Evolutionary conservation across 2,329 filamentous ascomycete species (phyloP).

Genomic region (Fusarium coffeatum): DNA sequence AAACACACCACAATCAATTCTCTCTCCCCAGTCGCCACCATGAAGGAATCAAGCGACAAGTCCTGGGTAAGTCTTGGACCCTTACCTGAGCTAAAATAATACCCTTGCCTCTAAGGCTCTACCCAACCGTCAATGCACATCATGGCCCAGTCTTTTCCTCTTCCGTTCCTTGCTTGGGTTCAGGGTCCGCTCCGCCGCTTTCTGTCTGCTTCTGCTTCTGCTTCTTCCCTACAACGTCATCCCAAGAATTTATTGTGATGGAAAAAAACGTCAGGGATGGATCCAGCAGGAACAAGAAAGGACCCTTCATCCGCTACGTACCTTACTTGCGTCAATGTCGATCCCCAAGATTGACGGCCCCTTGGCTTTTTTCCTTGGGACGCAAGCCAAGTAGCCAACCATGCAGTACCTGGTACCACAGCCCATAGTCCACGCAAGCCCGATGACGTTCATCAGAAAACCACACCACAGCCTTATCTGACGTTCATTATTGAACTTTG

Average conservation of each 20-base stretch:
- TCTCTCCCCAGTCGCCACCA: slow-evolving; percentile 20
- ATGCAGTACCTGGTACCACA: slow-evolving; percentile 16
- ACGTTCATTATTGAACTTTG: not conserved
- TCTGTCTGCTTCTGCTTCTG: slow-evolving; percentile 24
- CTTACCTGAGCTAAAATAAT: slow-evolving; percentile 20
- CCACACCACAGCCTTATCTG: slow-evolving; percentile 1
- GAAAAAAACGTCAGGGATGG: slow-evolving; percentile 36
- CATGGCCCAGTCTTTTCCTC: slow-evolving; percentile 28
- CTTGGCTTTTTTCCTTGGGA: slow-evolving; percentile 27
- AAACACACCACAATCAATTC: not conserved
- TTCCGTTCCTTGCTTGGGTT: slow-evolving; percentile 15
- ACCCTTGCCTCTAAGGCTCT: slow-evolving; percentile 1
- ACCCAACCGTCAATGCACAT: slow-evolving; percentile 11
- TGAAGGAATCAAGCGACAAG: slow-evolving; percentile 55
- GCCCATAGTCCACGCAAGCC: slow-evolving; percentile 42
- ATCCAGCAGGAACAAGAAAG: slow-evolving; percentile 13
- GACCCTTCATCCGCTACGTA: slow-evolving; percentile 34
- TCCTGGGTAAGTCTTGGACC: slow-evolving; percentile 58
- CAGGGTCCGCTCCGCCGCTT: slow-evolving; percentile 2
- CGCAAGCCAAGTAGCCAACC: slow-evolving; percentile 33
- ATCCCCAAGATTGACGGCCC: slow-evolving; percentile 29
- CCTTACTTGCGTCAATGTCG: slow-evolving; percentile 40
- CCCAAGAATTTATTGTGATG: slow-evolving; percentile 8
- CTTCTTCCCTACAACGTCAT: slow-evolving; percentile 42
- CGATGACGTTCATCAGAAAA: slow-evolving; percentile 33